phyloP scores from a whole-genome alignment of 345 rosid species.

The Reutealis trisperma region DNA sequence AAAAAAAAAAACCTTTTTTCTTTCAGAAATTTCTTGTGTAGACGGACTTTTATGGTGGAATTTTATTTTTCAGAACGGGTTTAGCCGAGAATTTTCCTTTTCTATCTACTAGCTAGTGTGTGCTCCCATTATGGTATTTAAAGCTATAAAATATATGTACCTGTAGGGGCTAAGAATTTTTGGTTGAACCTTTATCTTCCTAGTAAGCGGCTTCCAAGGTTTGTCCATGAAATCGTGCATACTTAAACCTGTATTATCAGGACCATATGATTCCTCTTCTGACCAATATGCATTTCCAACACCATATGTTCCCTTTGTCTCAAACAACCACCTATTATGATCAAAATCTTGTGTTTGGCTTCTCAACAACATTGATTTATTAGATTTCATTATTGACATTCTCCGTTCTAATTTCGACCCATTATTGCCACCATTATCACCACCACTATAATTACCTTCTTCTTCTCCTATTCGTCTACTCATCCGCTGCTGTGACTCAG shows the following conservation, averaged over 20 bases:
- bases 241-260: constrained; percentile 51
- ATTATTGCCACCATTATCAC: neutral
- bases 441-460: constrained; percentile 19
- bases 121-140: too few species aligned
- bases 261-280: constrained; percentile 39
- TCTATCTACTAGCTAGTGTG: too few species aligned
- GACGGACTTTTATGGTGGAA: too few species aligned
- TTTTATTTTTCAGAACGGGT: too few species aligned
- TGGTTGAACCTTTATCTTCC: constrained; percentile 66
- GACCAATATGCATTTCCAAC: constrained; percentile 91
- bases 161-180: constrained; percentile 86
- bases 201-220: constrained; percentile 94
- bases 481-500: constrained; percentile 15
- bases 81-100: too few species aligned
- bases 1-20: too few species aligned
- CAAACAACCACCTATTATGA: constrained; percentile 92
- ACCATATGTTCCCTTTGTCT: constrained; percentile 67
- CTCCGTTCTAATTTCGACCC: constrained; percentile 61
- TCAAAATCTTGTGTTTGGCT: constrained; percentile 93
- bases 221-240: constrained; percentile 91
- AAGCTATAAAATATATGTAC: constrained; percentile 5
- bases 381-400: constrained; percentile 68
- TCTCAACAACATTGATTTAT: constrained; percentile 76
- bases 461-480: constrained; percentile 6
- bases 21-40: too few species aligned